Conservation (phyloP, 1,139 yeast species). For the Protomyces arabidopsidicola region DNA sequence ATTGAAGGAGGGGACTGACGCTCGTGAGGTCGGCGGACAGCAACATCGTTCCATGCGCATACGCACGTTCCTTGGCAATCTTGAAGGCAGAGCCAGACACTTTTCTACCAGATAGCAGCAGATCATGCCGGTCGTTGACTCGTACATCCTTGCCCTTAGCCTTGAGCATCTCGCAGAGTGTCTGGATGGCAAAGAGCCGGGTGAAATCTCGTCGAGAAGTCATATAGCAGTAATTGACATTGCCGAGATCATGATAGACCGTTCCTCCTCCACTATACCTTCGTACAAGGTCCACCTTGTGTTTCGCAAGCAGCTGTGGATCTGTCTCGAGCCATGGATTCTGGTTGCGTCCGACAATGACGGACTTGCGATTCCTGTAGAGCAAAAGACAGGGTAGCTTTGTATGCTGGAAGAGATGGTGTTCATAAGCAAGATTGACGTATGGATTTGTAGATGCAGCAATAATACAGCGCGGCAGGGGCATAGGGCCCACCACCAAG, state of each 20-base stretch:
- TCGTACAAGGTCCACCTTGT: slow-evolving; percentile 66
- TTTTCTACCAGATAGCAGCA: slow-evolving; percentile 51
- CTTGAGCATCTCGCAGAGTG: slow-evolving; percentile 53
- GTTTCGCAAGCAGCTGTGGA: slow-evolving; percentile 51
- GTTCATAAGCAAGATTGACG: slow-evolving; percentile 76
- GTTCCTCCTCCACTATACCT: slow-evolving; percentile 94
- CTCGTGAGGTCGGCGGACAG: slow-evolving; percentile 58
- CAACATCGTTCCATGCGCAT: slow-evolving; percentile 97
- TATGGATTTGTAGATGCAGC: slow-evolving; percentile 62
- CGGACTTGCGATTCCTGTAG: slow-evolving; percentile 76
- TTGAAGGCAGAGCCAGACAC: slow-evolving; percentile 91
- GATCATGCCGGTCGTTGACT: slow-evolving; percentile 76
- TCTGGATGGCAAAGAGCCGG: slow-evolving; percentile 56
- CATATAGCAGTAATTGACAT: slow-evolving; percentile 79
- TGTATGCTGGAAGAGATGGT: slow-evolving; percentile 62
- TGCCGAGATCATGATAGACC: slow-evolving; percentile 92
- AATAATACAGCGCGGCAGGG: slow-evolving; percentile 31
- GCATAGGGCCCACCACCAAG: neutral
- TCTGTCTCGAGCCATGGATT: slow-evolving; percentile 89
- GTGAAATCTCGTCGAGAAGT: slow-evolving; percentile 64
- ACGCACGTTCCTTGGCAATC: slow-evolving; percentile 72
- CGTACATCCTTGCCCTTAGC: slow-evolving; percentile 36
- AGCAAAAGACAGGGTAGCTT: slow-evolving; percentile 46
- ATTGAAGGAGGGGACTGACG: slow-evolving; percentile 54
- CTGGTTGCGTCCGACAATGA: slow-evolving; percentile 93